These are phyloP conservation scores for Chytriomyces hyalinus DNA, from an alignment of 192 early-diverging fungal genomes.

Conservation along the genomic window DNA sequence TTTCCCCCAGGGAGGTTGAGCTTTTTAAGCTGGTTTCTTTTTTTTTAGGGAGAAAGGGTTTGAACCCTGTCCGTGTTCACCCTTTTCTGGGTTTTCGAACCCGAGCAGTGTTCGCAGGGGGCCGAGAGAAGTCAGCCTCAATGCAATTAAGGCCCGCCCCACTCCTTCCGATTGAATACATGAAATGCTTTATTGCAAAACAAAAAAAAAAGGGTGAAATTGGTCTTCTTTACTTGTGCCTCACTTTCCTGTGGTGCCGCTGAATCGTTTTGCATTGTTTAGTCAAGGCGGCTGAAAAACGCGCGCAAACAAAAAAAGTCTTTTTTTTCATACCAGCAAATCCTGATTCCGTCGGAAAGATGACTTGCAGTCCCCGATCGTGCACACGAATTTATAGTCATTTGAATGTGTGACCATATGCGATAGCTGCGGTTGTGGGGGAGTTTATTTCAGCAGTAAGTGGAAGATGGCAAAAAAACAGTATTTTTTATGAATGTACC, in stretches of 20 bases:
- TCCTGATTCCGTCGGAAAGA: background rate
- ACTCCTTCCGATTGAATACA: background rate
- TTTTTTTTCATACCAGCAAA: background rate
- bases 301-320: too few species aligned
- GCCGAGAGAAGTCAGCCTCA: background rate
- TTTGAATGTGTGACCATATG: slow-evolving; percentile 1
- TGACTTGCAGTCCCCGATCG: background rate
- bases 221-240: background rate
- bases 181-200: background rate
- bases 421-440: background rate
- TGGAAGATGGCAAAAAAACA: too few species aligned
- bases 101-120: too few species aligned
- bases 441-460: too few species aligned
- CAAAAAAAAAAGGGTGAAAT: background rate
- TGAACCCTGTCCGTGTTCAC: too few species aligned
- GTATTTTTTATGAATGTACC: too few species aligned
- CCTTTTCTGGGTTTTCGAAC: too few species aligned
- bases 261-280: too few species aligned
- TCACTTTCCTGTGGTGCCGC: background rate
- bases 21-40: too few species aligned
- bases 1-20: too few species aligned
- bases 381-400: background rate
- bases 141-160: background rate
- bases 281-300: too few species aligned
- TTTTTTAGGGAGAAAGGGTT: too few species aligned